Evolutionary conservation across 257 asterid genomes (phyloP), one percentile per base, ranked within the genome.

Genomic region (Haberlea rhodopensis): DNA sequence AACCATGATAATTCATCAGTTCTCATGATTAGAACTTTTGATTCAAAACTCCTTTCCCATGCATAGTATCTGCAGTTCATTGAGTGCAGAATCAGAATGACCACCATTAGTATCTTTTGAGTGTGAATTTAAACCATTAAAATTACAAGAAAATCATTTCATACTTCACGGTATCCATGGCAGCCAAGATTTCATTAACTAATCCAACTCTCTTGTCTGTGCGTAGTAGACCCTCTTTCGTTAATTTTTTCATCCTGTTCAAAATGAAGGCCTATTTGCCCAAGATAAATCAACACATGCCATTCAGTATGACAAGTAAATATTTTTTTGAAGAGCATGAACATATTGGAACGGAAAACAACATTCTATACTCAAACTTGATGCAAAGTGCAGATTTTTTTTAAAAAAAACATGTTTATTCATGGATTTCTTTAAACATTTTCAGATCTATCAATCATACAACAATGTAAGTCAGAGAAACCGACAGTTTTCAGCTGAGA

Each of bases 141-240:
- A 25, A 49, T 9, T 46, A 43, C 25, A 60, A 43, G 57, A 43
- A 63, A 51, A 23, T 2, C 37, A 57, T 57, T 15, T n/a, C 84
- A 66, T 82, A 90, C 97, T 90, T 90, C 62, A 90, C 97, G 3
- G 87, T 79, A 75, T 88, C 97, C 96, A 90, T 90, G 60, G 97
- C 89, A 31, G 85, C 86, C 77, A 90, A 74, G 71, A 90, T 80
- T 74, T 90, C 97, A 51, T 90, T 90, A 86, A 80, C 81, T 46
- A 88, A 80, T 37, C 97, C 96, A 53, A 90, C 89, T 78, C 97
- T 82, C 78, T 73, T 78, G 80, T 90, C 97, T 18, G 96, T 88
- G 13, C 84, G 87, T 21, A 78, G 74, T 75, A 90, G 75, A 65
- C 92, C 96, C 75, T 88, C 94, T 83, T 85, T 88, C 64, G 92